A percentile compares a stretch with the other conserved stretches of the same genome.
Evolutionary conservation across 495 filamentous ascomycete species (phyloP).

Genomic region (Cenococcum geophilum): DNA sequence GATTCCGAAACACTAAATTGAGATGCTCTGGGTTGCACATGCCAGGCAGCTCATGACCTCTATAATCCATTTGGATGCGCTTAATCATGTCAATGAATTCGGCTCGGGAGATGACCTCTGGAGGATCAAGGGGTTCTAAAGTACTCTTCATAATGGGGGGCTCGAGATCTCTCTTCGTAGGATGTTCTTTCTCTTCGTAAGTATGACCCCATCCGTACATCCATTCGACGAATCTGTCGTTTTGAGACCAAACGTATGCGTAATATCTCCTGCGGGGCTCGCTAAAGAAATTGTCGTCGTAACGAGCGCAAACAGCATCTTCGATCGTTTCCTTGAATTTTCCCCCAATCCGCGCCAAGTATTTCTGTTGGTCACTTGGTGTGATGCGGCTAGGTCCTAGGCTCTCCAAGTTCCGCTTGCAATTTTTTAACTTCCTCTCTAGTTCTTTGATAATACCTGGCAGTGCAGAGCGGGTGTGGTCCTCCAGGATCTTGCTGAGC

Average conservation of each 20-base stretch:
- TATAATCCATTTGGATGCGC: not conserved
- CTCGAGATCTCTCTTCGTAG: not conserved
- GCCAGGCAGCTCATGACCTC: not conserved
- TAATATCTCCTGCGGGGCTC: not conserved
- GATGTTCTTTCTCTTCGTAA: not conserved
- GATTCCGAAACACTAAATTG: not conserved
- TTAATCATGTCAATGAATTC: not conserved
- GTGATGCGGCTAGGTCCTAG: not conserved
- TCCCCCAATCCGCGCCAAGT: not conserved
- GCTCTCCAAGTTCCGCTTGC: not conserved
- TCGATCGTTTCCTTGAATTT: not conserved
- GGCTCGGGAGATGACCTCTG: not conserved
- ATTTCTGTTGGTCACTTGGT: not conserved
- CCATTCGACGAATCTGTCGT: not conserved
- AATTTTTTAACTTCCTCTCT: constrained; percentile 12
- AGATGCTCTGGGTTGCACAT: not conserved
- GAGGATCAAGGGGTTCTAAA: not conserved
- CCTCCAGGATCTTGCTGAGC: constrained; percentile 30
- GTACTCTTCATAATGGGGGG: not conserved
- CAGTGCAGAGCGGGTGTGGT: constrained; percentile 31
- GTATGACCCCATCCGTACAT: not conserved
- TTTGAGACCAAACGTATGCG: not conserved
- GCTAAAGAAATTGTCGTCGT: not conserved
- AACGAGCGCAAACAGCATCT: not conserved
- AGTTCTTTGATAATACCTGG: constrained; percentile 26